Conservation (phyloP, 2,329 filamentous ascomycete species). For the Sphaerostilbella broomeana region DNA sequence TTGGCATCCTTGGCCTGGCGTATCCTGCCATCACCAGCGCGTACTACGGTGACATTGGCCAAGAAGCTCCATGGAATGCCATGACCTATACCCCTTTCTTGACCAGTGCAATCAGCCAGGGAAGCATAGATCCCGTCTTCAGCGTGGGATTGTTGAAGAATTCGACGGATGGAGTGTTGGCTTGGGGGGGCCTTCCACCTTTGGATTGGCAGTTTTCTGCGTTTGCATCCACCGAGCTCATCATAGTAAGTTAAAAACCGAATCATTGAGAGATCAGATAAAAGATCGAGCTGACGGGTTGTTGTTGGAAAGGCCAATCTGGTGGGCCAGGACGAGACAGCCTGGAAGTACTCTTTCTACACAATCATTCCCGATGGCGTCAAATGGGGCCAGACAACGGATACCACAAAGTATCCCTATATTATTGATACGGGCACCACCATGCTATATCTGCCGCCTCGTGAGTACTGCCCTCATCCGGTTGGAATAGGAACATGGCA, state of each 20-base stretch:
- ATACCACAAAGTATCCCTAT: constrained; percentile 39
- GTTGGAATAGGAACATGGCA: neutral
- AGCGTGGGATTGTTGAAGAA: constrained; percentile 43
- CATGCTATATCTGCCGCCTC: constrained; percentile 42
- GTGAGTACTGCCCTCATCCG: constrained; percentile 26
- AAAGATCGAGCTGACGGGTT: too few relatives aligned
- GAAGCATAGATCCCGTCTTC: constrained; percentile 39
- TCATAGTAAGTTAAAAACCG: constrained; percentile 43
- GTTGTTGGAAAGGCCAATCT: constrained; percentile 35
- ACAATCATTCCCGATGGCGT: constrained; percentile 46
- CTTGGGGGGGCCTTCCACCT: constrained; percentile 41
- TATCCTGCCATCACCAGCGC: constrained; percentile 45
- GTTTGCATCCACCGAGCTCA: constrained; percentile 34
- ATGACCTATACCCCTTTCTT: constrained; percentile 43
- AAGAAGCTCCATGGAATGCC: constrained; percentile 33
- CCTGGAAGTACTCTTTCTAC: constrained; percentile 45
- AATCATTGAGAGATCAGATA: too few relatives aligned
- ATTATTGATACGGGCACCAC: constrained; percentile 49
- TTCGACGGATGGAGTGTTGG: constrained; percentile 38
- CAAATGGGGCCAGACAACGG: constrained; percentile 35
- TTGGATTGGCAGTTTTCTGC: constrained; percentile 25
- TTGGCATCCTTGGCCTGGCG: constrained; percentile 44
- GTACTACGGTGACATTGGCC: constrained; percentile 34
- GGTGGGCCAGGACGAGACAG: constrained; percentile 29
- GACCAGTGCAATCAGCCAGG: constrained; percentile 41